phyloP scores from a whole-genome alignment of 2,329 filamentous ascomycete genomes.

The Cladobotryum mycophilum region DNA sequence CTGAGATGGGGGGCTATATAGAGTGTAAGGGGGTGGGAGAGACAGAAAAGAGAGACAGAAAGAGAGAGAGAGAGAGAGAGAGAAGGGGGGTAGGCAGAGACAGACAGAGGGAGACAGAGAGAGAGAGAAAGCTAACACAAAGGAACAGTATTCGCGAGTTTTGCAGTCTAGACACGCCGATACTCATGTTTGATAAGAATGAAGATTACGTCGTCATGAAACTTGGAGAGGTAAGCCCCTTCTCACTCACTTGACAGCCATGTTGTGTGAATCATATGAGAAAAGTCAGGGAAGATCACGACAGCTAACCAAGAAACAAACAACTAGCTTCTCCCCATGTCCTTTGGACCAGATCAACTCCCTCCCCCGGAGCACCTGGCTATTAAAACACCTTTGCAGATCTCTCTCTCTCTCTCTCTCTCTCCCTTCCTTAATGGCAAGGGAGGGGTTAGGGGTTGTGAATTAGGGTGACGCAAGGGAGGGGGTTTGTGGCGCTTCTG shows the following conservation, averaged over 20 bases:
- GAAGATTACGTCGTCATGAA: conserved; percentile 64
- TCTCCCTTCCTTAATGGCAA: too few species aligned
- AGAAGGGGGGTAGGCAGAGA: conserved; percentile 11
- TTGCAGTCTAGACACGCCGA: conserved; percentile 59
- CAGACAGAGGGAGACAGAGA: conserved; percentile 2
- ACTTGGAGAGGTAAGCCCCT: conserved; percentile 54
- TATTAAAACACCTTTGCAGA: not conserved
- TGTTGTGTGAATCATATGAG: not conserved
- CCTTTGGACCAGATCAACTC: conserved; percentile 59
- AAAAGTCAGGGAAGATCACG: too few species aligned
- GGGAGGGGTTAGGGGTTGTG: too few species aligned
- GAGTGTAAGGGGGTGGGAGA: too few species aligned
- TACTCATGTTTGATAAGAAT: conserved; percentile 90
- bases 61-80: conserved; percentile 2
- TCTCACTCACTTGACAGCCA: not conserved
- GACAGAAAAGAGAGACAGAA: not conserved
- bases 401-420: too few species aligned
- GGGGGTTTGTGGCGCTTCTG: too few species aligned
- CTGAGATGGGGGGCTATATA: not conserved
- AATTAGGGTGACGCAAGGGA: not conserved
- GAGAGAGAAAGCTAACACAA: conserved; percentile 8
- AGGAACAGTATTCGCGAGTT: conserved; percentile 66
- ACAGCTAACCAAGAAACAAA: conserved; percentile 11
- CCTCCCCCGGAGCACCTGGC: conserved; percentile 26
- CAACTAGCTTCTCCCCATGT: conserved; percentile 56